A percentile compares a stretch with the other conserved stretches of the same genome.
These are phyloP conservation scores for Magnusiomyces paraingens DNA, from an alignment of 1,139 yeast species.

Conservation along the genomic window DNA sequence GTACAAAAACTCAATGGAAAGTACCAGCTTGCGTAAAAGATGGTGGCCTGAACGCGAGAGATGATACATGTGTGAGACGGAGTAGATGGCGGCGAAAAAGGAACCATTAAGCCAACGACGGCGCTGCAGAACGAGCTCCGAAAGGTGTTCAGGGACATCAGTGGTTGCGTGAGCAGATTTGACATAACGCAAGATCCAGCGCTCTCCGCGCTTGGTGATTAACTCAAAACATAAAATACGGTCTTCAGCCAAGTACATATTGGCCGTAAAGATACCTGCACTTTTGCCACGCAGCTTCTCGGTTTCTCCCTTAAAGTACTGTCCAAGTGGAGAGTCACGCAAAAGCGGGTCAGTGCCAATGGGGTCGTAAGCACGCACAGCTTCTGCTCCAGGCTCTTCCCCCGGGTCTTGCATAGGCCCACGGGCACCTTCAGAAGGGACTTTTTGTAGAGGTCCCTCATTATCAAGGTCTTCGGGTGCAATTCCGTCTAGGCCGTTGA, in stretches of 20 bases:
- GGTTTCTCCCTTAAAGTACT: conserved; percentile 68
- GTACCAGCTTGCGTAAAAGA: conserved; percentile 50
- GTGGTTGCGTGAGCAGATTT: conserved; percentile 75
- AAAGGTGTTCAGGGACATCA: conserved; percentile 70
- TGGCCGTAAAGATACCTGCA: conserved; percentile 69
- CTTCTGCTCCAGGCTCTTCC: conserved; percentile 13
- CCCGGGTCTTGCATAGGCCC: neutral
- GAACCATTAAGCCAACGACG: conserved; percentile 86
- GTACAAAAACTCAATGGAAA: conserved; percentile 66
- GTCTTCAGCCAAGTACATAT: conserved; percentile 84
- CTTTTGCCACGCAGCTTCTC: conserved; percentile 46
- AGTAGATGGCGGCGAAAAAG: conserved; percentile 73
- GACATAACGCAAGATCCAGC: conserved; percentile 65
- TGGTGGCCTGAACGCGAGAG: conserved; percentile 68
- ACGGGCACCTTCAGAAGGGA: neutral
- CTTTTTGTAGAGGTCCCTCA: neutral
- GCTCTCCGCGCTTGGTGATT: conserved; percentile 58
- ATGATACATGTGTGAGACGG: conserved; percentile 62
- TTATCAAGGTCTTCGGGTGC: neutral
- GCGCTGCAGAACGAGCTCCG: conserved; percentile 70
- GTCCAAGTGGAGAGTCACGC: conserved; percentile 65
- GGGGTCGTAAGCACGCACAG: conserved; percentile 34
- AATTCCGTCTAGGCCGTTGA: neutral
- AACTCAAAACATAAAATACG: conserved; percentile 76
- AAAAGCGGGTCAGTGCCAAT: conserved; percentile 31